Base-by-base conservation (phyloP, 2,329 filamentous ascomycete genomes). In the Colletotrichum plurivorum region DNA sequence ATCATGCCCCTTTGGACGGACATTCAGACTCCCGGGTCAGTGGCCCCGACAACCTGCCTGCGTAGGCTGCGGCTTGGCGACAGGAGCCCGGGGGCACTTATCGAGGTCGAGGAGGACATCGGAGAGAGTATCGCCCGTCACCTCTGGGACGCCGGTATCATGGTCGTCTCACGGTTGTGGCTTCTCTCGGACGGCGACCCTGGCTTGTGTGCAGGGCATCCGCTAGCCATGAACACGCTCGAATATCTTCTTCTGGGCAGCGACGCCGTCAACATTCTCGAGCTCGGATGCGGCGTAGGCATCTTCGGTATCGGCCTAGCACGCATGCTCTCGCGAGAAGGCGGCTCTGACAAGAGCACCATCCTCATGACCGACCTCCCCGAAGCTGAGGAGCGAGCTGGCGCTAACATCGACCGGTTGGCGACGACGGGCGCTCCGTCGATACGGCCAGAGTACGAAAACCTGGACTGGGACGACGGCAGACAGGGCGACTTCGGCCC, bases 71-170 rank as follows among this genome's bases (percentile, higher is more conserved):
- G 73, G 8, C 56, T 80, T 41, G 75, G 73, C 6, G 74, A 73
- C 1, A 69, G 71, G 1, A 73, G 73, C 9, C 71, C 71, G 16
- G 53, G 75, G 2, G 72, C 76, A 0, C 72, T 71, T 10, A 69
- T 88, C 8, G 79, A 83, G 31, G 77, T 89, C 5, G 84, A 87
- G 61, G 88, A 90, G 69, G 86, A 89, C 60, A 83, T 89, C 10
- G 87, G 87, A 15, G 87, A 89, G 76, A 89, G 86, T 73, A 89
- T 90, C 63, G 87, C 87, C 0, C 83, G 87, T 3, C 87, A 89
- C 69, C 80, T 89, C 6, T 90, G 88, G 88, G 88, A 90, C 60
- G 87, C 83, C 1, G 88, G 88, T 0, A 78, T 89, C 10, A 78
- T 86, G 6, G 82, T 84, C 1, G 77, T 82, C 1, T 80, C 79